phyloP scores from a whole-genome alignment of 2,329 filamentous ascomycete species.

The Colletotrichum gloeosporioides region DNA sequence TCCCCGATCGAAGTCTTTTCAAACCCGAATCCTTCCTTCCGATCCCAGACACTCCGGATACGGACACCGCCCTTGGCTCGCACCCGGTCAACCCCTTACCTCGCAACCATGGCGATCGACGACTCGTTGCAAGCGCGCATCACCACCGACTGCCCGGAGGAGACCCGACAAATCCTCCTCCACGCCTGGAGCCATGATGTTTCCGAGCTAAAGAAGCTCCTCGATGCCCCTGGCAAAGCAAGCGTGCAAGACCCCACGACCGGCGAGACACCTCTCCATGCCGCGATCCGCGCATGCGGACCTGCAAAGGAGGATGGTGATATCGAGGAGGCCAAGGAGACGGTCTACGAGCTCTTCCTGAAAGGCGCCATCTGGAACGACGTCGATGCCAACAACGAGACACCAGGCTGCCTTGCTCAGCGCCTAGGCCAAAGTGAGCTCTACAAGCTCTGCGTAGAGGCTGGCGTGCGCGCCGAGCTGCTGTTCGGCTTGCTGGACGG shows the following conservation, averaged over 20 bases:
- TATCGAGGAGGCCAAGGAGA: slow-evolving; percentile 68
- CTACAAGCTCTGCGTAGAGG: slow-evolving; percentile 86
- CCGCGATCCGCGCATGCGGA: slow-evolving; percentile 81
- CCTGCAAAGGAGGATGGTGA: slow-evolving; percentile 41
- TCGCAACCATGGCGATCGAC: slow-evolving; percentile 37
- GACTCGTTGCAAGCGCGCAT: slow-evolving; percentile 61
- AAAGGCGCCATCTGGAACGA: slow-evolving; percentile 98
- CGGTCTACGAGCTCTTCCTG: slow-evolving; percentile 78
- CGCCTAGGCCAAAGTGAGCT: slow-evolving; percentile 71
- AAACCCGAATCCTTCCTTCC: neutral
- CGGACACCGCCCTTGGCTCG: neutral
- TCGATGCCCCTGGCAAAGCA: slow-evolving; percentile 67
- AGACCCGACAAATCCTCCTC: slow-evolving; percentile 56
- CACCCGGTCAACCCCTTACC: neutral
- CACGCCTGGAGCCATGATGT: slow-evolving; percentile 67
- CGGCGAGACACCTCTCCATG: slow-evolving; percentile 86
- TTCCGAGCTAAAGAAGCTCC: slow-evolving; percentile 69
- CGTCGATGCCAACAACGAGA: slow-evolving; percentile 84
- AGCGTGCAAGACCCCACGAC: slow-evolving; percentile 86
- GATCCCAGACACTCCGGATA: neutral
- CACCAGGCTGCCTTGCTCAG: slow-evolving; percentile 85
- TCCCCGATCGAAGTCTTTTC: neutral
- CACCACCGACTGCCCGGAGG: slow-evolving; percentile 55
- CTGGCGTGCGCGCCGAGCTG: slow-evolving; percentile 89
- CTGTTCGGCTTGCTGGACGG: slow-evolving; percentile 82